Conservation (phyloP, 139 green algal species). For the Auxenochlorella protothecoides region DNA sequence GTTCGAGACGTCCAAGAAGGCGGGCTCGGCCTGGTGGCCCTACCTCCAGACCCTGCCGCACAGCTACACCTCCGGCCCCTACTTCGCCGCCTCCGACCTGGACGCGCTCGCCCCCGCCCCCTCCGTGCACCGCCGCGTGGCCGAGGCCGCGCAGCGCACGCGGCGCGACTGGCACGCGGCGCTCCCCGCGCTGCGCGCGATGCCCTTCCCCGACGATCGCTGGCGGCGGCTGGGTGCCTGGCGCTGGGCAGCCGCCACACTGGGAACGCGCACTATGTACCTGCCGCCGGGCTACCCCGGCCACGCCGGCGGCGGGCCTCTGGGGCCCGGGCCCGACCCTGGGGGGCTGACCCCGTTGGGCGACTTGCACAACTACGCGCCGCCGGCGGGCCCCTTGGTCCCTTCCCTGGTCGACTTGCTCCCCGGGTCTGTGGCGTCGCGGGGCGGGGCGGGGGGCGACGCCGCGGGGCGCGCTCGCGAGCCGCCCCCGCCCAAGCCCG, state of each 20-base stretch:
- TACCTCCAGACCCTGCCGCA: constrained; percentile 61
- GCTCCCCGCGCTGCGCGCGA: constrained; percentile 19
- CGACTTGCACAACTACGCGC: constrained; percentile 81
- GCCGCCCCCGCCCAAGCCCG: not conserved
- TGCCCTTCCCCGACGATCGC: constrained; percentile 33
- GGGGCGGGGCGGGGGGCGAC: not conserved
- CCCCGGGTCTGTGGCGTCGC: not conserved
- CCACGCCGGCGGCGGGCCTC: too few relatives aligned
- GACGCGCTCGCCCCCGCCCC: constrained; percentile 13
- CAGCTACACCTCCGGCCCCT: constrained; percentile 38
- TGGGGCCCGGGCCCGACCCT: too few relatives aligned
- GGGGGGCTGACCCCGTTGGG: constrained; percentile 63
- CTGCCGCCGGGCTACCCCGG: constrained; percentile 55
- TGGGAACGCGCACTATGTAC: constrained; percentile 66
- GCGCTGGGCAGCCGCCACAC: constrained; percentile 53
- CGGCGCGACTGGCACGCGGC: constrained; percentile 23
- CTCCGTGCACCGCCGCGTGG: not conserved
- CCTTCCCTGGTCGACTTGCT: constrained; percentile 2
- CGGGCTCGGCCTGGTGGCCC: constrained; percentile 38
- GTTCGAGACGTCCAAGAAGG: constrained; percentile 42
- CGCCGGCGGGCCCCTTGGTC: constrained; percentile 42
- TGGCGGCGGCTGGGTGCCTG: constrained; percentile 34
- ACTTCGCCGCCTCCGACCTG: constrained; percentile 21
- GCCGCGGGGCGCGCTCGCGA: not conserved
- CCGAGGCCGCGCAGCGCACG: constrained; percentile 11